Evolutionary conservation across 2,329 filamentous ascomycete genomes (phyloP).

Genomic region (Clonostachys chloroleuca): DNA sequence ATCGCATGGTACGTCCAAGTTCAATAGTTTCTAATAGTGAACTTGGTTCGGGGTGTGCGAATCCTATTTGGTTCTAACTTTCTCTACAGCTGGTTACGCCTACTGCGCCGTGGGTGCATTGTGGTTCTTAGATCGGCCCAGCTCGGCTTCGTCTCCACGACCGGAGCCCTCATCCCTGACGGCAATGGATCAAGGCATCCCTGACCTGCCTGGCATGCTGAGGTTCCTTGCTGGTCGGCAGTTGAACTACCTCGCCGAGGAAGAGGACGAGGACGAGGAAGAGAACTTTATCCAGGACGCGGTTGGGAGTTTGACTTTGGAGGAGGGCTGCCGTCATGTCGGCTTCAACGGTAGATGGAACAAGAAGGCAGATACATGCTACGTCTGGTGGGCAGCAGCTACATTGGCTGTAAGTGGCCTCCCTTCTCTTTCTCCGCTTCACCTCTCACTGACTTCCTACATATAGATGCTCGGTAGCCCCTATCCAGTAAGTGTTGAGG

Average conservation of each 20-base stretch:
- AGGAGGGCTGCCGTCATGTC: conserved; percentile 39
- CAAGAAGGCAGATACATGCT: conserved; percentile 92
- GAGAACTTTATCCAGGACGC: conserved; percentile 27
- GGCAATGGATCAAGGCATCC: conserved; percentile 26
- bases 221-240: conserved; percentile 64
- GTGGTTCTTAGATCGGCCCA: conserved; percentile 65
- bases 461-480: conserved; percentile 52
- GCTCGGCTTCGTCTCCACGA: conserved; percentile 20
- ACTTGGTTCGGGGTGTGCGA: no score
- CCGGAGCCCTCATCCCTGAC: conserved; percentile 12
- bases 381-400: conserved; percentile 85
- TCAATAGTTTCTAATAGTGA: no score
- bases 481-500: conserved; percentile 50
- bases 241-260: conserved; percentile 49
- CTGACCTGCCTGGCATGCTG: conserved; percentile 21
- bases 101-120: conserved; percentile 83
- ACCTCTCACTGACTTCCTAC: neutral
- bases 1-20: conserved; percentile 62
- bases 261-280: conserved; percentile 37
- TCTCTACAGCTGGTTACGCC: conserved; percentile 71
- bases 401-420: conserved; percentile 40
- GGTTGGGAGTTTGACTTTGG: conserved; percentile 25
- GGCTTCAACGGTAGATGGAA: conserved; percentile 90
- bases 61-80: neutral
- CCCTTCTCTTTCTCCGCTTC: neutral